phyloP scores from a whole-genome alignment of 495 filamentous ascomycete genomes.

The Tuber umbilicatum region DNA sequence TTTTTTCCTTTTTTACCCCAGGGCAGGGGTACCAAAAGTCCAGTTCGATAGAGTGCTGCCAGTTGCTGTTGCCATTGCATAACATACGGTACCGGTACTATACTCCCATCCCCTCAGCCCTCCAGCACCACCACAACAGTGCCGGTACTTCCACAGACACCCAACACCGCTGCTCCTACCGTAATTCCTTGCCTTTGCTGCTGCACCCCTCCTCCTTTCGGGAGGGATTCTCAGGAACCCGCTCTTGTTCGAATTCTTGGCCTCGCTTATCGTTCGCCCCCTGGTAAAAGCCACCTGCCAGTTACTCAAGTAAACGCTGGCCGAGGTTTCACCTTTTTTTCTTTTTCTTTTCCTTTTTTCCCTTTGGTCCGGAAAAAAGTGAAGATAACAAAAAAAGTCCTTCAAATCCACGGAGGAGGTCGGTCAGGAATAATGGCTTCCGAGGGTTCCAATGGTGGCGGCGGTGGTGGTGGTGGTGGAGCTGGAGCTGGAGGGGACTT shows the following conservation, averaged over 20 bases:
- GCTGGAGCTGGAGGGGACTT: background rate
- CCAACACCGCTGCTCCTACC: background rate
- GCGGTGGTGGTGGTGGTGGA: background rate
- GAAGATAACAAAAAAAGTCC: background rate
- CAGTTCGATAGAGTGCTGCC: background rate
- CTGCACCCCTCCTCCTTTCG: conserved; percentile 8
- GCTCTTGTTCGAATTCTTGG: conserved; percentile 8
- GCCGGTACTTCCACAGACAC: background rate
- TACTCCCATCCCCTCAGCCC: too few species aligned
- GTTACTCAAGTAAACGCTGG: background rate
- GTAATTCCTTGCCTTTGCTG: background rate
- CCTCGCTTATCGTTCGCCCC: conserved; percentile 30
- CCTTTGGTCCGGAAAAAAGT: background rate
- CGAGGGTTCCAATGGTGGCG: background rate
- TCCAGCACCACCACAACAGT: background rate
- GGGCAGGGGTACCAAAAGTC: background rate
- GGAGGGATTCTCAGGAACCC: conserved; percentile 25
- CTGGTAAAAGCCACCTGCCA: conserved; percentile 10
- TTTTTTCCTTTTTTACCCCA: background rate
- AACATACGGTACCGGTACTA: too few species aligned
- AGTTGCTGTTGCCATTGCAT: background rate
- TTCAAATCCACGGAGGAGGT: background rate
- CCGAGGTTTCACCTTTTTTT: background rate
- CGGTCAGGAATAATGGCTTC: background rate
- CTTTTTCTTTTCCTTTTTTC: conserved; percentile 1